Percentiles rank a stretch among this genome's conserved stretches.
Evolutionary conservation across 2,329 filamentous ascomycete species (phyloP).

Genomic region (Monilinia fructigena): DNA sequence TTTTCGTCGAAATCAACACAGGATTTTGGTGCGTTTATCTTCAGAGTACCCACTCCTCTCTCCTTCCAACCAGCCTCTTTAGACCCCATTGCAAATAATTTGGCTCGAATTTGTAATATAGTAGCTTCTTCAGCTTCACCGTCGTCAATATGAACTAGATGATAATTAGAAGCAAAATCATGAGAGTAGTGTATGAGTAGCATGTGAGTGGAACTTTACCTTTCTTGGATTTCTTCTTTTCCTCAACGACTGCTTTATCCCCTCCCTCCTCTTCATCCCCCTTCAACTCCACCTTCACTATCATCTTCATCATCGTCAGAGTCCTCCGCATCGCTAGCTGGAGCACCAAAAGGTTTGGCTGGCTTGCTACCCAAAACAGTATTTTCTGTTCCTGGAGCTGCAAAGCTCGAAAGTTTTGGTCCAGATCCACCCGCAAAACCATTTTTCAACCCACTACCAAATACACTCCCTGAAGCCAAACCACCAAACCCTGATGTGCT

Average conservation of each 20-base stretch:
- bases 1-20: conserved; percentile 56
- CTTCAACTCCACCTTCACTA: conserved; percentile 45
- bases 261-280: conserved; percentile 50
- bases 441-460: conserved; percentile 44
- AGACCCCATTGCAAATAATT: conserved; percentile 76
- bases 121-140: conserved; percentile 83
- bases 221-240: conserved; percentile 65
- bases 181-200: no score
- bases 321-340: conserved; percentile 62
- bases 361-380: conserved; percentile 56
- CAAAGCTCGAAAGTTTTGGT: conserved; percentile 65
- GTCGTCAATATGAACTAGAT: conserved; percentile 65
- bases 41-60: conserved; percentile 77
- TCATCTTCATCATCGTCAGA: conserved; percentile 45
- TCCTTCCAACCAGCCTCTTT: conserved; percentile 75
- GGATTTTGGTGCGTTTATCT: conserved; percentile 70
- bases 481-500: conserved; percentile 38
- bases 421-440: conserved; percentile 43
- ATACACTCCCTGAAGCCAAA: conserved; percentile 44
- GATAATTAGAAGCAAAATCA: conserved; percentile 1
- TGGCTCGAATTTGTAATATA: conserved; percentile 72
- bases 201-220: conserved; percentile 50
- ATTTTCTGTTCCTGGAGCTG: conserved; percentile 54
- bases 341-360: conserved; percentile 73
- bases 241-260: conserved; percentile 51